Evolutionary conservation across 257 asterid genomes (phyloP).

Genomic region (Solanum virginianum): DNA sequence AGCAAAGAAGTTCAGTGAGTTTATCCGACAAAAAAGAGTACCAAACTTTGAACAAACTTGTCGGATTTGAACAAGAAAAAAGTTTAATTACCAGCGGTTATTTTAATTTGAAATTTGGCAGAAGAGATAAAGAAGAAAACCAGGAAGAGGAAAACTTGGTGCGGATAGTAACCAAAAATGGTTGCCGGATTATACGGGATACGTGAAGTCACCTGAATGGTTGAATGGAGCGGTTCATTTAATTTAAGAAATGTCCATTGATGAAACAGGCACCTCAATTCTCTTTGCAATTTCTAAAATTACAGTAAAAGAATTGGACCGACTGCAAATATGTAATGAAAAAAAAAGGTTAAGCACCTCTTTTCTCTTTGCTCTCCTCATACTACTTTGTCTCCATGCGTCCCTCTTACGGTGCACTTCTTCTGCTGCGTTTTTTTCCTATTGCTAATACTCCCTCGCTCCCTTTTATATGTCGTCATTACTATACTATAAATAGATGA

Average conservation of each 20-base stretch:
- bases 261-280: neutral
- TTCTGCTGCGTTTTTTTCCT: neutral
- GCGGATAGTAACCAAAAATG: slow-evolving; percentile 39
- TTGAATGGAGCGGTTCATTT: slow-evolving; percentile 36
- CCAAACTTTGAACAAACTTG: neutral
- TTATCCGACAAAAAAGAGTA: neutral
- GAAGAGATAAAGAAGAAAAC: neutral
- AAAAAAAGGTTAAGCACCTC: neutral
- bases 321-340: neutral
- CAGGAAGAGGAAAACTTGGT: slow-evolving; percentile 30
- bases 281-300: neutral
- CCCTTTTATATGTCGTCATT: too few species aligned
- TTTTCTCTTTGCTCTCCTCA: neutral
- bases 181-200: slow-evolving; percentile 56
- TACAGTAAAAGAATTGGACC: slow-evolving; percentile 13
- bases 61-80: neutral
- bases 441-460: too few species aligned
- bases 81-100: neutral
- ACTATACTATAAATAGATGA: too few species aligned
- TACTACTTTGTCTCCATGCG: neutral
- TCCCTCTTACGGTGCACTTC: neutral
- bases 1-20: neutral
- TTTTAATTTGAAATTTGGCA: neutral
- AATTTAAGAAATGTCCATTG: neutral
- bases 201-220: slow-evolving; percentile 57